Base-by-base conservation (phyloP, 2,329 filamentous ascomycete species). In the Scleromitrula shiraiana region DNA sequence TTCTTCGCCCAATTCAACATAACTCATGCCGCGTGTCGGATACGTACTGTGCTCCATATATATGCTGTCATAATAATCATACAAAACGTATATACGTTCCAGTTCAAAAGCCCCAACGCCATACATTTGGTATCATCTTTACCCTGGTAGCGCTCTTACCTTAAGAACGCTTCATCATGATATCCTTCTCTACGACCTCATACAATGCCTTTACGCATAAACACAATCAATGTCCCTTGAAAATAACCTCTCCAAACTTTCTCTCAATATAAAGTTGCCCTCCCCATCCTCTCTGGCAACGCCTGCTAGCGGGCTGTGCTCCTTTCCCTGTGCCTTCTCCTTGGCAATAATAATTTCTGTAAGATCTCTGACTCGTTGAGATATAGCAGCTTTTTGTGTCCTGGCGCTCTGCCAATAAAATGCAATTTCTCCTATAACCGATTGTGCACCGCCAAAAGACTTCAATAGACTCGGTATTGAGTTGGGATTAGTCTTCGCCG, bases 331-430 rank as follows among this genome's bases (percentile, higher is more conserved):
- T 14, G 17, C 35, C 26, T 54, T 51, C 2, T 46, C 41, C 12
- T 48, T 38, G 8, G 15, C 35, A 17, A 15, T n/a, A 1, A 30
- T 33, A 5, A 53, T 36, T 19, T 53, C 42, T 2, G 29, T 19
- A 44, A 49, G 23, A 7, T 59, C 56, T 24, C 49, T 29, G 15
- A 62, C 44, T 9, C 62, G 56, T 32, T 58, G 57, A 29, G 47
- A 37, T 7, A 63, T 41, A 20, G 53, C 39, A 1, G 46, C 51
- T 39, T 60, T 68, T 45, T 82, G 73, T 19, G 66, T 66, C 32
- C 69, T 67, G 2, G 76, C 75, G 49, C 75, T 77, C 35, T 75
- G 72, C 83, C 83, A 87, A 54, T 76, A 74, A 3, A 64, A 66
- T 3, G 72, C 69, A 29, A 84, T 68, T 46, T 78, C 71, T 14